These are phyloP conservation scores for Gypsophila paniculata DNA, from an alignment of 179 eudicot species.

Conservation along the genomic window DNA sequence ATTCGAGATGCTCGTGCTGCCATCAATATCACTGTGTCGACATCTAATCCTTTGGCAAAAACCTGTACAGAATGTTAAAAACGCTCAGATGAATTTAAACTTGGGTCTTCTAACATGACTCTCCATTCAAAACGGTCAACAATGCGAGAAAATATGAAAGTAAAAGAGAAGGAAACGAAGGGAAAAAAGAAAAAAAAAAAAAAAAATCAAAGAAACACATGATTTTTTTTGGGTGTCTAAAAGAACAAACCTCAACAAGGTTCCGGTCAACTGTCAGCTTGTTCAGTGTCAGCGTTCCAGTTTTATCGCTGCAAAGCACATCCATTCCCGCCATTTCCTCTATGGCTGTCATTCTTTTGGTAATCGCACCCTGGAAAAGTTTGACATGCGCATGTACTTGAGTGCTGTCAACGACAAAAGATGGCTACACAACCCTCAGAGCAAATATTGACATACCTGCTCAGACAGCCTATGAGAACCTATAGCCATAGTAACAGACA, in stretches of 20 bases:
- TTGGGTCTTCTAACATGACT: not conserved
- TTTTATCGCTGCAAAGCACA: conserved; percentile 81
- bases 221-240: too few relatives aligned
- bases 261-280: conserved; percentile 71
- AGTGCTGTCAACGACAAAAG: not conserved
- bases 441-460: conserved; percentile 40
- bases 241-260: conserved; percentile 51
- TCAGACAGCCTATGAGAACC: conserved; percentile 75
- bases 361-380: conserved; percentile 61
- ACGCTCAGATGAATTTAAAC: not conserved
- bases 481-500: conserved; percentile 89
- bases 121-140: not conserved
- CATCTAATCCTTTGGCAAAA: conserved; percentile 62
- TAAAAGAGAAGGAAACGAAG: not conserved
- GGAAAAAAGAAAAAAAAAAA: not conserved
- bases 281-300: conserved; percentile 72
- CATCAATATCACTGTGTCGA: conserved; percentile 66
- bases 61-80: conserved; percentile 34
- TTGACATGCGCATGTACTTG: not conserved
- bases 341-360: conserved; percentile 86
- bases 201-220: too few relatives aligned
- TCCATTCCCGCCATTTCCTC: conserved; percentile 96
- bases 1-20: conserved; percentile 77
- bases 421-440: not conserved
- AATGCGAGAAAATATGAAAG: not conserved